phyloP scores from a whole-genome alignment of 140 eudicot genomes.

The Flaveria floridana region DNA sequence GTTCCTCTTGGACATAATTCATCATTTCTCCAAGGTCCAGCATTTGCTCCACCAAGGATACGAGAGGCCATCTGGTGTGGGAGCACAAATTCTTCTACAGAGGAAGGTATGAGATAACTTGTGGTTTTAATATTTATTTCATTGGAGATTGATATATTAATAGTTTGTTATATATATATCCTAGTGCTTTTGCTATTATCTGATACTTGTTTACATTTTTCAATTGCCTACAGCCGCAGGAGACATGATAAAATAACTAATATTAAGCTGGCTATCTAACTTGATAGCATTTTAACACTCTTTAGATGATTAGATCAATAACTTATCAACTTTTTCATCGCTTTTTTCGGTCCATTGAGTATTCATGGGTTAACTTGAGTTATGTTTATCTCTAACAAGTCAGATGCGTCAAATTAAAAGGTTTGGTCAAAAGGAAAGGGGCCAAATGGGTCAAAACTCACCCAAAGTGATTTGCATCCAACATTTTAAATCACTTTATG shows the following conservation, averaged over 20 bases:
- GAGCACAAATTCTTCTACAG: conserved; percentile 89
- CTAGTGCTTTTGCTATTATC: not conserved
- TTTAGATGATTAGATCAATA: not conserved
- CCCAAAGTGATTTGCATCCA: not conserved
- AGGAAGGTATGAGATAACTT: conserved; percentile 58
- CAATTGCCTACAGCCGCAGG: not conserved
- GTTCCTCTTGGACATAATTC: conserved; percentile 98
- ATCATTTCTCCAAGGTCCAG: conserved; percentile 97
- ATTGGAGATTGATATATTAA: not conserved
- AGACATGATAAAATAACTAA: not conserved
- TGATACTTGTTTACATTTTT: conserved; percentile 11
- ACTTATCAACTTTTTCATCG: conserved; percentile 11
- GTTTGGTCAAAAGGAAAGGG: not conserved
- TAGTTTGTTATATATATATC: not conserved
- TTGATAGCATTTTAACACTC: not conserved
- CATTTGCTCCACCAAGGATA: conserved; percentile 95
- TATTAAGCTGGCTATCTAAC: not conserved
- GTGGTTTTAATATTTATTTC: not conserved
- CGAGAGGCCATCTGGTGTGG: conserved; percentile 99
- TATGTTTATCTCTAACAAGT: not conserved
- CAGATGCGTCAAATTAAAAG: not conserved
- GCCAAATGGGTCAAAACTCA: conserved; percentile 3
- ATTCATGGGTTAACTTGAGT: not conserved
- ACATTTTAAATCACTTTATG: not conserved
- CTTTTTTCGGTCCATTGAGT: not conserved